A percentile compares a stretch with the other conserved stretches of the same genome.
These are phyloP conservation scores for Collybiopsis confluens DNA, from an alignment of 768 basidiomycete species.

Conservation along the genomic window DNA sequence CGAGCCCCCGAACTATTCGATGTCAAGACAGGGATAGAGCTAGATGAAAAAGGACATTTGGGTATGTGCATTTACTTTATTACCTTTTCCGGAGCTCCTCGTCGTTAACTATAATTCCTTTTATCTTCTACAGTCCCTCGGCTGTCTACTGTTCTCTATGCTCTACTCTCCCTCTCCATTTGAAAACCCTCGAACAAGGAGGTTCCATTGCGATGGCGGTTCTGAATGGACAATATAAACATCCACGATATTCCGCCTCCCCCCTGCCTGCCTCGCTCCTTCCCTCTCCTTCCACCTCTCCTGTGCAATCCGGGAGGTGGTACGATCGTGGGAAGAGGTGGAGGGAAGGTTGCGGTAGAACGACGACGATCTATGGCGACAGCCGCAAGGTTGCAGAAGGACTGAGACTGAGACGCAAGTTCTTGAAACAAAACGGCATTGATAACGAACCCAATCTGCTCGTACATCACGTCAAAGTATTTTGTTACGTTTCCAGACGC, in stretches of 20 bases:
- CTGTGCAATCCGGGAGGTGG: conserved; percentile 76
- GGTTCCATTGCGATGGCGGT: conserved; percentile 98
- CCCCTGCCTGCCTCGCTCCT: too few species aligned
- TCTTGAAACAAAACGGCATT: conserved; percentile 92
- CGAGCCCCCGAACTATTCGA: conserved; percentile 97
- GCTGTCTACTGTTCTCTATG: conserved; percentile 91
- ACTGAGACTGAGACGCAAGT: too few species aligned
- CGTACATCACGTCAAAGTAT: conserved; percentile 85
- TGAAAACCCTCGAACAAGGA: conserved; percentile 90
- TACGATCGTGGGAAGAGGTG: neutral
- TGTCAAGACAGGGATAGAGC: conserved; percentile 80
- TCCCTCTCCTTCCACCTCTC: too few species aligned
- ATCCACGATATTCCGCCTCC: conserved; percentile 53
- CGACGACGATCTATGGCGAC: too few species aligned
- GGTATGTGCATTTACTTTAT: conserved; percentile 39
- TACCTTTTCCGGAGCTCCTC: neutral
- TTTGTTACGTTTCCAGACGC: conserved; percentile 71
- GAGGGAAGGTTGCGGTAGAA: conserved; percentile 4
- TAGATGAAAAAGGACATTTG: conserved; percentile 96
- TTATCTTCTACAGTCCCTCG: conserved; percentile 84
- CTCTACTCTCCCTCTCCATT: conserved; percentile 97
- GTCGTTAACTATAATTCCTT: too few species aligned
- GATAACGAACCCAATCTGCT: conserved; percentile 83
- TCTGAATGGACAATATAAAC: conserved; percentile 87
- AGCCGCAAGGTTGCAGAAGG: too few species aligned